These are phyloP conservation scores for Penicillium sp. DNA, from an alignment of 2,329 filamentous ascomycete species.

Conservation along the genomic window DNA sequence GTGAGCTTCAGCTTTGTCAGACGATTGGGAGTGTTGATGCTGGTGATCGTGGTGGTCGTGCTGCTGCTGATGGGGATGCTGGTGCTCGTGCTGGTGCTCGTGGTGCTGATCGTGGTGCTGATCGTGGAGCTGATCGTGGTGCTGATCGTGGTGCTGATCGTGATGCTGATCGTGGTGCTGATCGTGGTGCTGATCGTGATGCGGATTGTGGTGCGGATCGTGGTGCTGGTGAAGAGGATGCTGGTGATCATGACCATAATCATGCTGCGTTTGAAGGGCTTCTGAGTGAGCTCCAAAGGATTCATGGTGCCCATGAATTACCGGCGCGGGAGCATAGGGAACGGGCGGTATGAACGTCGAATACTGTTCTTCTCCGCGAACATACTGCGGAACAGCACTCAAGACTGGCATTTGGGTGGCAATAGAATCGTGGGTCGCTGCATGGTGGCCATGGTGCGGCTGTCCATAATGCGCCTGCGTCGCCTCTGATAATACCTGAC, in stretches of 20 bases:
- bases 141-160: neutral
- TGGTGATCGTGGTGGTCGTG: neutral
- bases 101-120: neutral
- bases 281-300: constrained; percentile 7
- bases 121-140: neutral
- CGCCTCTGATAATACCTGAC: neutral
- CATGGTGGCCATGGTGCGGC: constrained; percentile 1
- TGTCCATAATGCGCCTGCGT: neutral
- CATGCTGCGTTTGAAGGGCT: neutral
- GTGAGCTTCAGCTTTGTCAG: constrained; percentile 4
- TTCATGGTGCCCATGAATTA: constrained; percentile 14
- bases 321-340: constrained; percentile 14
- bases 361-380: constrained; percentile 46
- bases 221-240: neutral
- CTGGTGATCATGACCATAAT: neutral
- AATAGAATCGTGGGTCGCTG: neutral
- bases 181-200: neutral
- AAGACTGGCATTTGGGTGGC: constrained; percentile 18
- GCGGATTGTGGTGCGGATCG: too few species aligned
- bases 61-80: neutral
- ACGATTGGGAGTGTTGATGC: constrained; percentile 4
- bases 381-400: constrained; percentile 46
- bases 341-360: constrained; percentile 31
- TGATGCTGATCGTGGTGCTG: neutral
- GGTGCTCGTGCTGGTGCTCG: neutral